Base-by-base conservation (phyloP, 2,329 filamentous ascomycete genomes). In the Colletotrichum spinosum region DNA sequence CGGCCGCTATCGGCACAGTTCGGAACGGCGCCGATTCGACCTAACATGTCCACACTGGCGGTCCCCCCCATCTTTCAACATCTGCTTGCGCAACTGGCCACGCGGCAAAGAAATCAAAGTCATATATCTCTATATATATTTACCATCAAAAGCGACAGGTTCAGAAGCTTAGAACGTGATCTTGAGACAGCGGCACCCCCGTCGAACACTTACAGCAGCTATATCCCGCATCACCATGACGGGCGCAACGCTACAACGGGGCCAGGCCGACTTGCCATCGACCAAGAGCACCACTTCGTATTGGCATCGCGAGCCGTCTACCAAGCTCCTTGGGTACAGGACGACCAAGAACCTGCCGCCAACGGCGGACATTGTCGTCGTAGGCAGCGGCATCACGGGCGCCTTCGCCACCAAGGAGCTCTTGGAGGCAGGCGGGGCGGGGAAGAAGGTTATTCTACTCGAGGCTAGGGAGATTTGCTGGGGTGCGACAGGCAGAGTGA, bases 401-500 rank as follows among this genome's bases (percentile, higher is more conserved):
- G 80, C 88, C 1, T 92, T 90, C 76, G 90, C 88, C 0, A 90
- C 90, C 4, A 83, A 87, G 68, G 88, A 87, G 72, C 80, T 93
- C 55, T 84, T 79, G 72, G 82, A 79, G 61, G 79, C 68, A 68
- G 73, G 76, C 67, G 70, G 76, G 35, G 39, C 37, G 44, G 80
- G 82, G 6, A 78, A 83, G 64, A 81, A 78, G n/a, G 84, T 94
- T 8, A 81, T 94, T 6, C 84, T 94, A 80, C 81, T 95, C 6
- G 92, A 95, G 77, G 92, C 92, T 12, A 83, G 92, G 71, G 92
- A 94, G 79, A 91, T 89, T 4, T 94, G 92, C 73, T 94, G 87
- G 86, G 92, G 92, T 15, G 92, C 92, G n/a, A 95, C 92, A 1
- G 92, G 92, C n/a, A 80, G 92, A 72, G 90, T 92, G 72, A 82